Conservation (phyloP, 78 protist genomes). For the Diacronema lutheri region DNA sequence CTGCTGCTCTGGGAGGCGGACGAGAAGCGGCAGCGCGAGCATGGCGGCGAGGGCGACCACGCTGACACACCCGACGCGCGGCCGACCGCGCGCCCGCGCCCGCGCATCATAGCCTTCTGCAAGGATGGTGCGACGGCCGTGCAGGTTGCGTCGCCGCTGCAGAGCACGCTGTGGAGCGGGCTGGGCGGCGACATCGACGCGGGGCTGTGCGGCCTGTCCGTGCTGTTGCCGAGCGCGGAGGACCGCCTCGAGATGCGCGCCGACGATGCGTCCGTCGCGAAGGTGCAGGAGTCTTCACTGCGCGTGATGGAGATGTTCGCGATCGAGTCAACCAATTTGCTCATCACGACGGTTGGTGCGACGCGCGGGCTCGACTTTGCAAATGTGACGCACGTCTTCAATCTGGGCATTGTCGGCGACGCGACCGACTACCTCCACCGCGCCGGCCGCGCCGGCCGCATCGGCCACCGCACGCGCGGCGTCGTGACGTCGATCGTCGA, state of each 20-base stretch:
- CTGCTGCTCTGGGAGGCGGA: no score
- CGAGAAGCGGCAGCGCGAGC: no score
- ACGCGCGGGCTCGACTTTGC: slow-evolving; percentile 23
- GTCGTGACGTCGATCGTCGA: not conserved
- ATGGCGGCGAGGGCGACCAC: no score
- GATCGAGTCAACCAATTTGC: not conserved
- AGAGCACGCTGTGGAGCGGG: no score
- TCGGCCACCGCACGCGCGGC: not conserved
- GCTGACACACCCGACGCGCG: no score
- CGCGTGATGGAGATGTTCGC: slow-evolving; percentile 20
- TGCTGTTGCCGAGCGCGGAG: slow-evolving; percentile 9
- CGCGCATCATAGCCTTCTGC: no score
- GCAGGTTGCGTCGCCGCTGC: no score
- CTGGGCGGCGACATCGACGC: not conserved
- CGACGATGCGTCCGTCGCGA: not conserved
- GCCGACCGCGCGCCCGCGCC: no score
- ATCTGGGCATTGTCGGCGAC: slow-evolving; percentile 6
- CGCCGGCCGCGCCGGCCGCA: slow-evolving; percentile 14
- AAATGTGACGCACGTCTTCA: slow-evolving; percentile 13
- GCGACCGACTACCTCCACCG: slow-evolving; percentile 8
- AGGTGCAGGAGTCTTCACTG: slow-evolving; percentile 6
- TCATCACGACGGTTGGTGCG: slow-evolving; percentile 3
- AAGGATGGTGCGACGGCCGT: no score
- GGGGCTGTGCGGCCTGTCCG: slow-evolving; percentile 4
- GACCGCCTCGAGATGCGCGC: not conserved